These are phyloP conservation scores for Aspergillus ochraceoroseus DNA, from an alignment of 2,329 filamentous ascomycete species.

Conservation along the genomic window DNA sequence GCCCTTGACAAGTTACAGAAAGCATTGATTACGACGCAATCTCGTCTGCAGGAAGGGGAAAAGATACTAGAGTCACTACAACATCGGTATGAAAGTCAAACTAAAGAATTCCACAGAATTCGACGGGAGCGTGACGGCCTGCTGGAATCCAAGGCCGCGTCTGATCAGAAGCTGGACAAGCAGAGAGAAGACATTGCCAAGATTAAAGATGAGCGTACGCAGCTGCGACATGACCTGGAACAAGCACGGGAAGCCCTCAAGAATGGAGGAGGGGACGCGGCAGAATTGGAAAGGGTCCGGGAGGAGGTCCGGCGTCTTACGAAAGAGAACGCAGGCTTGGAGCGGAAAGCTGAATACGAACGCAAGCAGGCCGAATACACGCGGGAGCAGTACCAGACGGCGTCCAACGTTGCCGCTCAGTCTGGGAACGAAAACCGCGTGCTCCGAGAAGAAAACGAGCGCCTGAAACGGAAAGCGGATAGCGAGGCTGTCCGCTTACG, in stretches of 20 bases:
- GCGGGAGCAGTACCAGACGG: slow-evolving; percentile 46
- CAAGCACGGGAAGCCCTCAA: slow-evolving; percentile 40
- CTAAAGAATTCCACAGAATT: slow-evolving; percentile 35
- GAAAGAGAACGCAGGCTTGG: slow-evolving; percentile 34
- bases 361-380: slow-evolving; percentile 45
- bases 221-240: slow-evolving; percentile 39
- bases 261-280: slow-evolving; percentile 37
- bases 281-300: slow-evolving; percentile 40
- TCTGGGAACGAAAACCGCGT: slow-evolving; percentile 37
- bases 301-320: slow-evolving; percentile 39
- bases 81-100: slow-evolving; percentile 44
- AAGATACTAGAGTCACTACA: slow-evolving; percentile 36
- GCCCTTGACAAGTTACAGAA: slow-evolving; percentile 32
- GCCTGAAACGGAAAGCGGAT: slow-evolving; percentile 35
- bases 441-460: slow-evolving; percentile 37
- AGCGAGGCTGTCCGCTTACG: slow-evolving; percentile 37
- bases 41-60: slow-evolving; percentile 33
- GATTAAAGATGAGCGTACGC: slow-evolving; percentile 40
- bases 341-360: slow-evolving; percentile 40
- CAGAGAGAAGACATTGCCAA: slow-evolving; percentile 37
- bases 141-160: slow-evolving; percentile 27
- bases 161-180: slow-evolving; percentile 33
- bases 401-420: slow-evolving; percentile 43
- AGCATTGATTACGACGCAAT: slow-evolving; percentile 25
- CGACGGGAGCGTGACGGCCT: slow-evolving; percentile 37